Base-by-base conservation (phyloP, 306 rosid genomes). In the Rubus idaeus region DNA sequence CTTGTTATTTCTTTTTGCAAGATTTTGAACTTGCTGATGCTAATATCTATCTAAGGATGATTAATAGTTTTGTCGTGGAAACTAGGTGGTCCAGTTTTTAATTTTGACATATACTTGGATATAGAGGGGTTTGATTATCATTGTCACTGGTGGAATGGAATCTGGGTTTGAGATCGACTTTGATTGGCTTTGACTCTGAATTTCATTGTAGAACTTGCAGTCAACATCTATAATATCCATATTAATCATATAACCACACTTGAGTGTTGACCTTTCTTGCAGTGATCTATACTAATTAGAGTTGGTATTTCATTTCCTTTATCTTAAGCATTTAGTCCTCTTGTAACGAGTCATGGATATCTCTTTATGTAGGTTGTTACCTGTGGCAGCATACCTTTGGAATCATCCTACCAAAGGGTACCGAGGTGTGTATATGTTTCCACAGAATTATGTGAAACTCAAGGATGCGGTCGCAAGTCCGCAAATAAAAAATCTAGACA, bases 301-400 rank as follows among this genome's bases (percentile, higher is more conserved):
- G 63, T 57, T 8, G 35, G 63, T 10, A 6, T 5, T 60, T n/a
- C 35, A 30, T 30, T 30, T 8, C 21, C 2, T 14, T 16, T 52
- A 52, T 5, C 9, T 5, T 52, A 5, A 16, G 57, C 52, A 12
- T 47, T 47, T 47, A 47, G 52, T 47, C 52, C 21, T 52, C 6
- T 58, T 10, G 70, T 49, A 51, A 51, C 21, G 55, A 73, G 37
- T 66, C 40, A 11, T 79, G 18, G 52, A 13, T 66, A 17, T 67
- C 77, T 52, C 81, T 80, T 76, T 76, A 11, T 85, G 89, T 82
- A 96, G 99, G 97, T 96, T 76, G 99, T 96, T 73, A 96, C 99
- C 35, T 96, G 99, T 73, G 98, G 99, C 77, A 96, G 99, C 78
- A 96, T 96, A 84, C 97, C 99, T 71, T 74, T 96, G 87, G 99